Percentiles rank a stretch among this genome's conserved stretches.
phyloP scores from a whole-genome alignment of 1,139 yeast genomes.

The Blastobotrys serpentis region DNA sequence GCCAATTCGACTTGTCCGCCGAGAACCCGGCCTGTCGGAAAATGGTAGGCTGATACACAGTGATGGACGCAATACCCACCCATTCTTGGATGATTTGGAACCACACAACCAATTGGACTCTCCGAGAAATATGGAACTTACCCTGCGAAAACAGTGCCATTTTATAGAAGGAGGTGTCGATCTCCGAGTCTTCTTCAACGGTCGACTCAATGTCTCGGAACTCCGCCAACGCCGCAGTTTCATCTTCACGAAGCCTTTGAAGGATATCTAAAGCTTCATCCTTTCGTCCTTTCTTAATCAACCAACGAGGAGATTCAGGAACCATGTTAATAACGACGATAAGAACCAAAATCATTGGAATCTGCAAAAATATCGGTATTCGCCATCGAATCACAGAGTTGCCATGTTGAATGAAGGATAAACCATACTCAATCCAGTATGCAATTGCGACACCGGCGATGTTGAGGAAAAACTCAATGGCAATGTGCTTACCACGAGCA shows the following conservation, averaged over 20 bases:
- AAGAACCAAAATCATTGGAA: slow-evolving; percentile 31
- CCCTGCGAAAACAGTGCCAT: slow-evolving; percentile 22
- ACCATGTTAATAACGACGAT: slow-evolving; percentile 22
- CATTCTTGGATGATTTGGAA: slow-evolving; percentile 45
- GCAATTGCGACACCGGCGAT: slow-evolving; percentile 62
- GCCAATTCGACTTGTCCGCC: slow-evolving; percentile 35
- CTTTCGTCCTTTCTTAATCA: slow-evolving; percentile 43
- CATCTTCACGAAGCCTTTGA: slow-evolving; percentile 15
- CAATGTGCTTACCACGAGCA: slow-evolving; percentile 62
- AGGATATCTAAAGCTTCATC: slow-evolving; percentile 28
- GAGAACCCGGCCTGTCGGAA: slow-evolving; percentile 41
- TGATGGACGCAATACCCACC: slow-evolving; percentile 46
- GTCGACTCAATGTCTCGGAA: slow-evolving; percentile 24
- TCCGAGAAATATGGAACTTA: slow-evolving; percentile 38
- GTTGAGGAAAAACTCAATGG: slow-evolving; percentile 39
- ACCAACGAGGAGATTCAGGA: slow-evolving; percentile 58
- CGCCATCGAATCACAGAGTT: slow-evolving; percentile 32
- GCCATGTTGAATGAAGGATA: slow-evolving; percentile 49
- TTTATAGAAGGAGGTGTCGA: slow-evolving; percentile 16
- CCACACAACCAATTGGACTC: slow-evolving; percentile 44
- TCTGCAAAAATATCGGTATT: slow-evolving; percentile 35
- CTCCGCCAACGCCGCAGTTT: slow-evolving; percentile 40
- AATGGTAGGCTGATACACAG: slow-evolving; percentile 44
- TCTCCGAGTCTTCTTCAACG: slow-evolving; percentile 16
- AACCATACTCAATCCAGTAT: slow-evolving; percentile 79